These are phyloP conservation scores for Fraxinus sp. DNA, from an alignment of 305 asterid species.

Conservation along the genomic window DNA sequence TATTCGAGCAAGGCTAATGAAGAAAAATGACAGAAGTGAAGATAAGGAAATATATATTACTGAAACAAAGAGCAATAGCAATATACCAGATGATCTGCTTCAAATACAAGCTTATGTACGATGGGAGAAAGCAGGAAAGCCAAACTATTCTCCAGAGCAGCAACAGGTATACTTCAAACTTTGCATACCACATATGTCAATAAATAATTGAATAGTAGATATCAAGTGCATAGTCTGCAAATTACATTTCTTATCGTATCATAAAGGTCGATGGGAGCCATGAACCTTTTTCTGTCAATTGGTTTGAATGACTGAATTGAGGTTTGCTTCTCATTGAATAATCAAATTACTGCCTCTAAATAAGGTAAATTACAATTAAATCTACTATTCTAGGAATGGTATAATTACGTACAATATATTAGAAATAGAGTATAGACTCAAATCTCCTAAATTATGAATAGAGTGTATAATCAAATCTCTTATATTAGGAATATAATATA, in stretches of 20 bases:
- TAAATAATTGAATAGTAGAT: slow-evolving; percentile 17
- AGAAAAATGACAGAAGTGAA: slow-evolving; percentile 47
- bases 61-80: slow-evolving; percentile 45
- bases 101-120: slow-evolving; percentile 74
- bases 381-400: background rate
- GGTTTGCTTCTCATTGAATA: background rate
- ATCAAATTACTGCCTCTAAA: background rate
- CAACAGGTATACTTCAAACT: slow-evolving; percentile 60
- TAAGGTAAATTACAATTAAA: background rate
- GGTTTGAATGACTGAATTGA: background rate
- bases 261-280: slow-evolving; percentile 4
- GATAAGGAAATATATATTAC: slow-evolving; percentile 42
- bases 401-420: background rate
- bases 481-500: background rate
- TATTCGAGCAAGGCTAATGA: slow-evolving; percentile 62
- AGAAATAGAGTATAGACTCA: background rate
- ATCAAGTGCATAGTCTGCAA: slow-evolving; percentile 3
- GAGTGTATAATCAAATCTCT: background rate
- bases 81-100: slow-evolving; percentile 71
- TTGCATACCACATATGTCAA: slow-evolving; percentile 20
- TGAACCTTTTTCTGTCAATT: background rate
- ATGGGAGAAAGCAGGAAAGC: slow-evolving; percentile 96
- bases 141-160: slow-evolving; percentile 69
- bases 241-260: slow-evolving; percentile 3
- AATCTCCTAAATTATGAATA: background rate